These are phyloP conservation scores for Jaltomata sinuosa DNA, from an alignment of 257 asterid genomes.

Conservation along the genomic window DNA sequence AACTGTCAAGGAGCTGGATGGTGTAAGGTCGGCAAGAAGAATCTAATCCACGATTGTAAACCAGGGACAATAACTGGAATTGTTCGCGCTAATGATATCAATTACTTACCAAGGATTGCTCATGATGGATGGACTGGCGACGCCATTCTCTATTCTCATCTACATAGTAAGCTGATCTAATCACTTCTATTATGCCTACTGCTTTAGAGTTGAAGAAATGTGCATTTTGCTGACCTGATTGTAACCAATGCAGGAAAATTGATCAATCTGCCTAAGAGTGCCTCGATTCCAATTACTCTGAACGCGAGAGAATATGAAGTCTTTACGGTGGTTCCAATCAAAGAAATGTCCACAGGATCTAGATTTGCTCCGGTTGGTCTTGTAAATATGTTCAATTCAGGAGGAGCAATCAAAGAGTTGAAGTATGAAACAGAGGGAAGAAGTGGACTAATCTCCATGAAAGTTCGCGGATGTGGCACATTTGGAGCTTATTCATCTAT, in stretches of 20 bases:
- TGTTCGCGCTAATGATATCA: conserved; percentile 56
- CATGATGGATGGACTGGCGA: conserved; percentile 61
- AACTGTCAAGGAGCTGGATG: conserved; percentile 90
- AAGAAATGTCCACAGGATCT: conserved; percentile 28
- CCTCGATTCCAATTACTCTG: conserved; percentile 58
- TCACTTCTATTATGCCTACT: background rate
- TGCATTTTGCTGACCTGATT: background rate
- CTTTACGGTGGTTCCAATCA: conserved; percentile 59
- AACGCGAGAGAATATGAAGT: conserved; percentile 63
- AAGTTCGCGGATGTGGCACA: conserved; percentile 55
- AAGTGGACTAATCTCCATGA: conserved; percentile 26
- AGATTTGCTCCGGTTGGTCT: conserved; percentile 75
- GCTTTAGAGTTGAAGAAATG: background rate
- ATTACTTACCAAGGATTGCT: conserved; percentile 62
- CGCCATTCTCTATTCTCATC: conserved; percentile 50
- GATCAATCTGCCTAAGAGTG: conserved; percentile 46
- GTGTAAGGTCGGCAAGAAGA: conserved; percentile 57
- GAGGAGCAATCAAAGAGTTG: conserved; percentile 66
- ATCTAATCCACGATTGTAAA: conserved; percentile 64
- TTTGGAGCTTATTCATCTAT: conserved; percentile 75
- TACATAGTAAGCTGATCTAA: conserved; percentile 30
- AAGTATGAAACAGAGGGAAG: conserved; percentile 28
- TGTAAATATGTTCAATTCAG: conserved; percentile 72
- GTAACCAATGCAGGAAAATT: conserved; percentile 32
- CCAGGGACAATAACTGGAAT: conserved; percentile 61